Evolutionary conservation across 1,139 yeast genomes (phyloP).

Genomic region (Debaryomyces coudertii): DNA sequence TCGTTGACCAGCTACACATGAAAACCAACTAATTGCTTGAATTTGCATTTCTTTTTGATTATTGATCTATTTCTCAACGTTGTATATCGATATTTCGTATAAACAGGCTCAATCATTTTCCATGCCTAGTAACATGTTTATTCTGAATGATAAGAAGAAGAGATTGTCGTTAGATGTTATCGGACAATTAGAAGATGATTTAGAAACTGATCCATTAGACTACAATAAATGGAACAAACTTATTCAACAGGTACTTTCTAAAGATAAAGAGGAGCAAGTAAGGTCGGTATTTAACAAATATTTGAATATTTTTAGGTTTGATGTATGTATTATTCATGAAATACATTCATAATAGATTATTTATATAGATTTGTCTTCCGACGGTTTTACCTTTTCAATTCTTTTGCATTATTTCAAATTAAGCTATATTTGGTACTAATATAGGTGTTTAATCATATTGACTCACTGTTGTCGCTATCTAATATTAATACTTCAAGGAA

Average conservation of each 20-base stretch:
- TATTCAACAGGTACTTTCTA: slow-evolving; percentile 54
- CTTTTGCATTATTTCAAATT: neutral
- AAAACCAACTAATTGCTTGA: neutral
- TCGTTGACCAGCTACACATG: slow-evolving; percentile 1
- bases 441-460: neutral
- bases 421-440: neutral
- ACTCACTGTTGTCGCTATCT: neutral
- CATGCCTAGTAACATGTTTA: slow-evolving; percentile 24
- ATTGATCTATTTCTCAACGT: neutral
- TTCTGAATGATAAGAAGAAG: slow-evolving; percentile 32
- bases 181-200: slow-evolving; percentile 61
- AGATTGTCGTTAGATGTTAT: slow-evolving; percentile 49
- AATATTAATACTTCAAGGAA: neutral
- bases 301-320: slow-evolving; percentile 64
- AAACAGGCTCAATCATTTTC: neutral
- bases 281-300: slow-evolving; percentile 63
- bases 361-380: slow-evolving; percentile 4
- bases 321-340: slow-evolving; percentile 28
- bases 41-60: neutral
- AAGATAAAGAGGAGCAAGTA: slow-evolving; percentile 67
- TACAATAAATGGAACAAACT: slow-evolving; percentile 60
- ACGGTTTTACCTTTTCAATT: neutral
- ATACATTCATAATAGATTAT: slow-evolving; percentile 7
- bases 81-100: neutral
- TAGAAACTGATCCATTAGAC: slow-evolving; percentile 60